These are phyloP conservation scores for Pseudogymnoascus sp. DNA, from an alignment of 2,329 filamentous ascomycete genomes.

Conservation along the genomic window DNA sequence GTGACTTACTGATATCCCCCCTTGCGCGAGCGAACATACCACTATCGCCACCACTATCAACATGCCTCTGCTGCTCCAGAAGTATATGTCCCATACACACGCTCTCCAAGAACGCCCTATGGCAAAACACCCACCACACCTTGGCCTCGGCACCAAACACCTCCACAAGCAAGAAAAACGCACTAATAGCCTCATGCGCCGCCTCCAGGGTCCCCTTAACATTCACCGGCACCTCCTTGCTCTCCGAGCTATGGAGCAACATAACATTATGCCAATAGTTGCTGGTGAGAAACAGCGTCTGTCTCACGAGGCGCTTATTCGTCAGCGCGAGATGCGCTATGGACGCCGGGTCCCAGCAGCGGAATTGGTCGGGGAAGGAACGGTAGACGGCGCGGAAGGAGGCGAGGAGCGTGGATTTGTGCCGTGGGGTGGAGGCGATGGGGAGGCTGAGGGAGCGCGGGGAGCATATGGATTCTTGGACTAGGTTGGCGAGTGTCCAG, in stretches of 20 bases:
- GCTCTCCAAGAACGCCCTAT: conserved; percentile 70
- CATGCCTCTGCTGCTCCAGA: conserved; percentile 36
- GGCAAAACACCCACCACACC: conserved; percentile 82
- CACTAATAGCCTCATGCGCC: conserved; percentile 64
- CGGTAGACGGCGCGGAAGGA: conserved; percentile 65
- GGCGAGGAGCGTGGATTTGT: conserved; percentile 62
- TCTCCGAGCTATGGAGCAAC: conserved; percentile 67
- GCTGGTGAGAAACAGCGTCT: conserved; percentile 71
- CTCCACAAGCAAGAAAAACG: conserved; percentile 66
- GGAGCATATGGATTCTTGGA: conserved; percentile 68
- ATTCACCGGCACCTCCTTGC: conserved; percentile 54
- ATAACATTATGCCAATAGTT: conserved; percentile 80
- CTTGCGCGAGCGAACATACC: conserved; percentile 49
- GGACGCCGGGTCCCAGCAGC: conserved; percentile 56
- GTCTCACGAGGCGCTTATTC: conserved; percentile 60
- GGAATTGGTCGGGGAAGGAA: conserved; percentile 64
- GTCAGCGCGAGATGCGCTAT: conserved; percentile 48
- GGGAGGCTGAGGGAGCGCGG: conserved; percentile 67
- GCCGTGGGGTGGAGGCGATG: conserved; percentile 58
- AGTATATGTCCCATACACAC: conserved; percentile 58
- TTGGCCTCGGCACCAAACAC: conserved; percentile 64
- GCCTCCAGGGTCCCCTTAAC: conserved; percentile 64
- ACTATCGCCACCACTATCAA: conserved; percentile 11
- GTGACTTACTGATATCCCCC: conserved; percentile 50
- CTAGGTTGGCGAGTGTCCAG: conserved; percentile 71